Percentiles rank a stretch among this genome's conserved stretches.
Conservation (phyloP, 768 basidiomycete genomes). For the Boletales sp. region DNA sequence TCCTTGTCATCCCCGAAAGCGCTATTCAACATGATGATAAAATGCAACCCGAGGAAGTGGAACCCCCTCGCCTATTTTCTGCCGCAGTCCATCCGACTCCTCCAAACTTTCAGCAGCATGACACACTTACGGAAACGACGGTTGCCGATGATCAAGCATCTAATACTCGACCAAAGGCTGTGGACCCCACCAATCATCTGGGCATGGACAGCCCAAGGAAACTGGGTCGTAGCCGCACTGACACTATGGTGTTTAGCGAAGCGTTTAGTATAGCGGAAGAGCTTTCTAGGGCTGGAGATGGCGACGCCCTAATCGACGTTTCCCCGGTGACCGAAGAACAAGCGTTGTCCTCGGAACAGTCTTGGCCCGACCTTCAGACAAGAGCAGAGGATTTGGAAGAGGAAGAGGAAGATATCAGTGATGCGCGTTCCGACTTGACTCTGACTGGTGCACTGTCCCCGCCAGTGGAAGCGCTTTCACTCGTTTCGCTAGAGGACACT, state of each 20-base stretch:
- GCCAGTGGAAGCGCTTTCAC: slow-evolving; percentile 23
- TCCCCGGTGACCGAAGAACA: slow-evolving; percentile 12
- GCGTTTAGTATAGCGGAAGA: slow-evolving; percentile 38
- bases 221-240: slow-evolving; percentile 57
- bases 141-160: slow-evolving; percentile 8
- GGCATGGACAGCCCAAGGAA: slow-evolving; percentile 41
- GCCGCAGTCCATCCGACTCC: slow-evolving; percentile 36
- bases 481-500: slow-evolving; percentile 24
- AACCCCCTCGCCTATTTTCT: slow-evolving; percentile 38
- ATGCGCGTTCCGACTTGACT: slow-evolving; percentile 19
- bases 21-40: slow-evolving; percentile 30
- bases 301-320: slow-evolving; percentile 5
- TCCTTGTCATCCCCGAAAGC: slow-evolving; percentile 72
- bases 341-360: background rate
- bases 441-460: slow-evolving; percentile 22
- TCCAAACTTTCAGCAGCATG: slow-evolving; percentile 7
- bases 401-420: slow-evolving; percentile 18
- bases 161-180: slow-evolving; percentile 17
- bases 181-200: slow-evolving; percentile 11
- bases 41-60: slow-evolving; percentile 29
- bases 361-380: slow-evolving; percentile 13
- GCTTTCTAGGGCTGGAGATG: slow-evolving; percentile 23
- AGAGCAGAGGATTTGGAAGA: slow-evolving; percentile 18
- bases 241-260: slow-evolving; percentile 71
- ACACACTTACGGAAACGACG: slow-evolving; percentile 7